Evolutionary conservation across 179 eudicot species (phyloP).

Genomic region (Silene noctiflora): DNA sequence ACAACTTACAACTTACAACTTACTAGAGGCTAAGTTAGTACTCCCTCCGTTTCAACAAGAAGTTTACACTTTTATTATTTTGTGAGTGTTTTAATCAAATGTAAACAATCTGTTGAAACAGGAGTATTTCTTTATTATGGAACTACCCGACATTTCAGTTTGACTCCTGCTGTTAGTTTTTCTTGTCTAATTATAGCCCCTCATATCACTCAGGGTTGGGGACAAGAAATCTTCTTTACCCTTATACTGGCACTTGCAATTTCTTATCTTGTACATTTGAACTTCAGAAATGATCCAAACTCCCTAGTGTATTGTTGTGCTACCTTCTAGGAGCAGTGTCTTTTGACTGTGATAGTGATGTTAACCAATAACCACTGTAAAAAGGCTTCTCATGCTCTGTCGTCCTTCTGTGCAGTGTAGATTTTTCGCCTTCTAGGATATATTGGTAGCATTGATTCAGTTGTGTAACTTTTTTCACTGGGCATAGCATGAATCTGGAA

Average conservation of each 20-base stretch:
- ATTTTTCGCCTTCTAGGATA: neutral
- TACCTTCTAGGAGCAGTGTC: neutral
- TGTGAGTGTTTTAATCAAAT: no score
- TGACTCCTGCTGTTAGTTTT: neutral
- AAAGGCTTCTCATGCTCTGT: slow-evolving; percentile 6
- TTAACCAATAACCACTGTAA: neutral
- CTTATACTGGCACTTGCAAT: neutral
- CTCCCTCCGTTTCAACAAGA: no score
- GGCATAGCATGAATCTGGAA: neutral
- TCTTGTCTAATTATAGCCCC: neutral
- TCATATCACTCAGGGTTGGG: neutral
- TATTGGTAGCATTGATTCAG: neutral
- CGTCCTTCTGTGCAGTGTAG: neutral
- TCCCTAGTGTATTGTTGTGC: neutral
- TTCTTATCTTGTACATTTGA: neutral
- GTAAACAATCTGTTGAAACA: no score
- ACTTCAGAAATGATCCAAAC: neutral
- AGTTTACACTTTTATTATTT: no score
- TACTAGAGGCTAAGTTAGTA: neutral
- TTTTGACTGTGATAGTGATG: neutral
- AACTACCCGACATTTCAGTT: neutral
- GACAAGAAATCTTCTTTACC: neutral
- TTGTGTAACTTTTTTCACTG: neutral
- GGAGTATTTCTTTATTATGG: neutral
- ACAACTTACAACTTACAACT: neutral